Base-by-base conservation (phyloP, 306 rosid species). In the Fragaria ananassa region DNA sequence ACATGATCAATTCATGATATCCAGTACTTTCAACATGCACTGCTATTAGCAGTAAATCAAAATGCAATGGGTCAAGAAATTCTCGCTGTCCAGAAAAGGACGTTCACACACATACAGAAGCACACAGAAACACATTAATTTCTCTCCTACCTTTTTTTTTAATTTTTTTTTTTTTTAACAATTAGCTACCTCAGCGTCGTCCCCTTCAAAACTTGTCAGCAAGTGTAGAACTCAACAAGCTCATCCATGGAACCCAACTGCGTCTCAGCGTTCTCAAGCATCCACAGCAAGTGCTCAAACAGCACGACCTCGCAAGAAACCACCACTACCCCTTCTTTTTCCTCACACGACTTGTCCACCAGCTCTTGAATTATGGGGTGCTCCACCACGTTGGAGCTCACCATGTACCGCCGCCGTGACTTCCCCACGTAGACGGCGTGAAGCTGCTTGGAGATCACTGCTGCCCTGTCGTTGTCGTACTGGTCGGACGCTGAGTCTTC, bases 281-380 rank as follows among this genome's bases (percentile, higher is more conserved):
- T 92, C 98, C 98, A 94, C 49, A 94, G 68, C 84, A 94, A 78
- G 83, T 94, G 98, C 79, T 94, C 97, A 19, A 94, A 94, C 86
- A 94, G 75, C 63, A 94, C 98, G 54, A 94, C 97, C 81, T 94
- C 97, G 67, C 98, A 91, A 0, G 91, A 75, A 37, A 90, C 90
- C 35, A 81, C 86, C 2, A 88, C 78, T 8, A 83, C 91, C 2
- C 76, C 83, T 13, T 76, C 62, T 5, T 74, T 72, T 0, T 70
- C 73, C 23, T 14, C 39, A 18, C 37, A 39, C 4, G 96, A 89
- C 80, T 78, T 87, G 69, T 89, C 98, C 19, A 92, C 87, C 3
- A 94, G 87, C 77, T 92, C 96, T 76, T 82, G 97, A 75, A 94
- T 87, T 71, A 94, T 80, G 0, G 96, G 98, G 71, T 92, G 97